Base-by-base conservation (phyloP, 2,329 filamentous ascomycete species). In the Thermothelomyces thermophilus region DNA sequence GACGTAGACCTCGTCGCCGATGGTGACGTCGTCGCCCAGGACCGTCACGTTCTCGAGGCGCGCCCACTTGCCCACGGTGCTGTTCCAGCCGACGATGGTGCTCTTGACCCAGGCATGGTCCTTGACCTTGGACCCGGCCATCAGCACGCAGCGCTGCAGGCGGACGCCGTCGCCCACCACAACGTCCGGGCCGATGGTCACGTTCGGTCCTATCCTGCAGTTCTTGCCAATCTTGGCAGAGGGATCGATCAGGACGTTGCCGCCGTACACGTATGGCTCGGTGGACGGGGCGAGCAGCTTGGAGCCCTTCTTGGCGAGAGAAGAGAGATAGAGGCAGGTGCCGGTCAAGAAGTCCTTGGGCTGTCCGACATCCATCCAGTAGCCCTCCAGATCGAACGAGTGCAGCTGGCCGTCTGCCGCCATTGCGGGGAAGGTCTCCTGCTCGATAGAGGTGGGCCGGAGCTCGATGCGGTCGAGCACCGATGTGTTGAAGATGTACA, bases 321-420 rank as follows among this genome's bases (percentile, higher is more conserved):
- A 95, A 41, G 88, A 90, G 46, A 98, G 87, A 75, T 96, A 97
- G 56, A 98, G 79, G 73, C 91, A 97, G 55, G 93, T 97, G 56
- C 91, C 91, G 19, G 86, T 89, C 49, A 98, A 77, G 80, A 97
- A 98, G 68, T 98, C 91, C 76, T 97, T 98, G 62, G 91, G 91
- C 73, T 98, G 91, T 63, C 91, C 91, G 58, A 98, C 89, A 62
- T 97, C 91, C 91, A 97, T 97, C 91, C 91, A 97, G 82, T 94
- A 97, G 61, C 91, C 90, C 60, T 96, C 90, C 26, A 97, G 82
- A 67, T 97, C 91, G 67, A 95, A 96, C 1, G 89, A 95, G 78
- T 97, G 91, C 56, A 97, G 76, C 70, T 91, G 81, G 58, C 89
- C 89, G 63, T 96, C 91, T 63, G 79, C 83, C 71, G 87, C 87